phyloP scores from a whole-genome alignment of 768 basidiomycete species.

The Gymnopilus dilepis region DNA sequence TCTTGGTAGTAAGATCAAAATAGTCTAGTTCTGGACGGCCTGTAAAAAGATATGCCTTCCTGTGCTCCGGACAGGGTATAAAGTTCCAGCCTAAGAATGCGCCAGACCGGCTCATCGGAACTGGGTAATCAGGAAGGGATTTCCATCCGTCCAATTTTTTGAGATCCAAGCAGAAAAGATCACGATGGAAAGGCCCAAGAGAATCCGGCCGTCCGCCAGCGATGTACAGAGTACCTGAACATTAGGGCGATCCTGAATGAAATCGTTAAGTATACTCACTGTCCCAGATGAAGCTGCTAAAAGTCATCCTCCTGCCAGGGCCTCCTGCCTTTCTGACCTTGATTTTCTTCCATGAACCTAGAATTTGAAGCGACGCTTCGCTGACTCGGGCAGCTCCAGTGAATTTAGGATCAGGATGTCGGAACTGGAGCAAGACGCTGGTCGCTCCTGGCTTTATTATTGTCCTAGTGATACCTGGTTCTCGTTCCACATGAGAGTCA shows the following conservation, averaged over 20 bases:
- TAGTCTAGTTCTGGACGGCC: constrained; percentile 35
- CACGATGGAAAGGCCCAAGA: constrained; percentile 33
- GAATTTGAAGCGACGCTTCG: constrained; percentile 30
- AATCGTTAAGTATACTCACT: constrained; percentile 19
- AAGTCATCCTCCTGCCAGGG: constrained; percentile 24
- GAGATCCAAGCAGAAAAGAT: constrained; percentile 33
- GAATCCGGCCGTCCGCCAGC: constrained; percentile 31
- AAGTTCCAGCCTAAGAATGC: constrained; percentile 30
- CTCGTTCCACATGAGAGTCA: constrained; percentile 10
- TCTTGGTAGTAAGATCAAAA: constrained; percentile 41
- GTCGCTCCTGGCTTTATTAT: constrained; percentile 11
- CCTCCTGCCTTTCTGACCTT: constrained; percentile 24
- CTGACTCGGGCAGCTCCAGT: background rate
- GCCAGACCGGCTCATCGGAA: constrained; percentile 15
- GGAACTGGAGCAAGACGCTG: constrained; percentile 14
- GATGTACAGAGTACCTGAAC: constrained; percentile 33
- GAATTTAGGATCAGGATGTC: constrained; percentile 35
- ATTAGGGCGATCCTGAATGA: background rate
- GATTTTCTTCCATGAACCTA: constrained; percentile 40
- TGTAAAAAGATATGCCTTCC: constrained; percentile 42
- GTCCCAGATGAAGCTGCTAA: constrained; percentile 35
- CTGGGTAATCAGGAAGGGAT: constrained; percentile 32
- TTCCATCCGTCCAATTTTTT: constrained; percentile 31
- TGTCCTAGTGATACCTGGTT: background rate
- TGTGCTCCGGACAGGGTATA: constrained; percentile 27